These are phyloP conservation scores for Medicago arabica DNA, from an alignment of 306 rosid species.

Conservation along the genomic window DNA sequence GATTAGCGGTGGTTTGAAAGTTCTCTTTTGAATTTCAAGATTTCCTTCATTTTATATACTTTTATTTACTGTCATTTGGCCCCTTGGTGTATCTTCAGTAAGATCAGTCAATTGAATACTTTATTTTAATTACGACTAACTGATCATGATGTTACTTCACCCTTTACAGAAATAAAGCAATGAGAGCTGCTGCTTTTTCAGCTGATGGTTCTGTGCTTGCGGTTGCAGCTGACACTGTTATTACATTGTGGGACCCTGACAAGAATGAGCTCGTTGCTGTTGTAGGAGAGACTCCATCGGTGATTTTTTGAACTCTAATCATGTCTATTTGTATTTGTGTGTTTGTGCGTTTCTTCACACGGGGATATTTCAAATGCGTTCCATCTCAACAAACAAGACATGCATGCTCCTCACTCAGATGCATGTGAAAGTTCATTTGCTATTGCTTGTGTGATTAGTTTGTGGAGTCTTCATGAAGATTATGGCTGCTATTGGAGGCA, in stretches of 20 bases:
- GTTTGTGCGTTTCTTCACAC: slow-evolving; percentile 11
- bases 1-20: background rate
- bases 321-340: slow-evolving; percentile 14
- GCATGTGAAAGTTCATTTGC: slow-evolving; percentile 12
- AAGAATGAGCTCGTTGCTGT: slow-evolving; percentile 82
- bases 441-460: slow-evolving; percentile 17
- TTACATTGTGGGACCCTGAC: slow-evolving; percentile 95
- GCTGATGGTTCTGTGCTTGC: slow-evolving; percentile 95
- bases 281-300: slow-evolving; percentile 72
- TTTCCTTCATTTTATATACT: slow-evolving; percentile 4
- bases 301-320: slow-evolving; percentile 41
- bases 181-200: slow-evolving; percentile 90
- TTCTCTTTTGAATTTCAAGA: slow-evolving; percentile 4
- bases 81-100: background rate
- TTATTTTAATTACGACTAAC: slow-evolving; percentile 25
- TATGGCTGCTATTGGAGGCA: slow-evolving; percentile 9
- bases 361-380: background rate
- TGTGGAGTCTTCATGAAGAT: slow-evolving; percentile 25
- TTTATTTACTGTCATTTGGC: background rate
- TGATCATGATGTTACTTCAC: slow-evolving; percentile 32
- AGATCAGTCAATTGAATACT: background rate
- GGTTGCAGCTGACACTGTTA: slow-evolving; percentile 85
- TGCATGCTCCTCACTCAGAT: slow-evolving; percentile 21
- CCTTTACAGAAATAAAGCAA: slow-evolving; percentile 74
- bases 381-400: slow-evolving; percentile 24